Base-by-base conservation (phyloP, 176 grass and related monocot species). In the Triticum monococcum region DNA sequence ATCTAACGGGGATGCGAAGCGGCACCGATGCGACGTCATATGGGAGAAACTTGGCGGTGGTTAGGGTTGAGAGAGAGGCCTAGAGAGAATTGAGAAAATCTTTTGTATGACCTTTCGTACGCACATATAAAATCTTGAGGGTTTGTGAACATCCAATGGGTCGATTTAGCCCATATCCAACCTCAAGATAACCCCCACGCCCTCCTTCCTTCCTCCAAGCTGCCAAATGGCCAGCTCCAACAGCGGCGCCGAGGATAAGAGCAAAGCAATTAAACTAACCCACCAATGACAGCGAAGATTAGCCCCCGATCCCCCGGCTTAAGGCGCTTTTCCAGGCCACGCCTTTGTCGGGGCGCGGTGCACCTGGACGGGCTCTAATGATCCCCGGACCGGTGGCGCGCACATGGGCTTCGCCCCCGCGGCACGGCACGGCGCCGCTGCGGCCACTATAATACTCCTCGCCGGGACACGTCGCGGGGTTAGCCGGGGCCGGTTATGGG, bases 361-460 rank as follows among this genome's bases (percentile, higher is more conserved):
- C 66, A 11, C n/a, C 32, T 72, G 12, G 23, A 71, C 23, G 28
- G 50, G 81, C 66, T 84, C 65, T 84, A 84, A 82, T 78, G 89
- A 75, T 79, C 60, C 82, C 5, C 32, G 3, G 54, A 36, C 43
- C 52, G 46, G 81, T 59, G 76, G 12, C 76, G 8, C 9, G 81
- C 89, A 88, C 89, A 88, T 91, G 89, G 89, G 75, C 77, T 81
- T 87, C 85, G 9, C 81, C 85, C 89, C 62, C 1, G 12, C 4
- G 75, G 68, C 81, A 79, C 81, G 89, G 81, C 89, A 84, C 33
- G 85, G 75, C 85, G 89, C 81, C 81, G 81, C 89, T 70, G 22
- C 23, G 6, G 4, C 35, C 46, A 32, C 11, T 84, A 87, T 67
- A 40, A 88, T 91, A 88, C 18, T 18, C 62, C 41, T 75, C 43